A percentile compares a stretch with the other conserved stretches of the same genome.
phyloP scores from a whole-genome alignment of 768 basidiomycete species.

The Boletus barrowsii region DNA sequence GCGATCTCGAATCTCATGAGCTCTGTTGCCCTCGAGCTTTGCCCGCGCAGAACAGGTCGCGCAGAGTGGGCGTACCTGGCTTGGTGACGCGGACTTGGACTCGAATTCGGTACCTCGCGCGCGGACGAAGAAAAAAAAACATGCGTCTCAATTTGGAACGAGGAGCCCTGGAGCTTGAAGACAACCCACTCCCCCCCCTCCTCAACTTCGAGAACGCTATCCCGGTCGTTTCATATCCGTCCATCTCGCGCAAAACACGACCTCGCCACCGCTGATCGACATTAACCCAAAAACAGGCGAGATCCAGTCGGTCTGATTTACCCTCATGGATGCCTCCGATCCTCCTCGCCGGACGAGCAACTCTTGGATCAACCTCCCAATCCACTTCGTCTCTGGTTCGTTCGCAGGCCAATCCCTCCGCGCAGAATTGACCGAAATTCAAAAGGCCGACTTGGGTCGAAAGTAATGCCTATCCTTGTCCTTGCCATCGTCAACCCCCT shows the following conservation, averaged over 20 bases:
- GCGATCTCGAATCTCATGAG: neutral
- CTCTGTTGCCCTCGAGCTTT: neutral
- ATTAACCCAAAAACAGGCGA: neutral
- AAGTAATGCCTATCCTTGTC: conserved; percentile 42
- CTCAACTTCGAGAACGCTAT: conserved; percentile 1
- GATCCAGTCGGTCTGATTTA: neutral
- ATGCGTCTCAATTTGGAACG: conserved; percentile 27
- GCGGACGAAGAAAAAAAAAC: neutral
- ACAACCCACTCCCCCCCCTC: neutral
- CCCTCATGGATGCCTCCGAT: conserved; percentile 21
- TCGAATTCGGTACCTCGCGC: conserved; percentile 10
- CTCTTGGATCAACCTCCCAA: conserved; percentile 38
- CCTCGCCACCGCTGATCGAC: conserved; percentile 5
- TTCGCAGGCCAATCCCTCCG: conserved; percentile 56
- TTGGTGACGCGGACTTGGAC: conserved; percentile 4
- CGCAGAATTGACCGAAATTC: conserved; percentile 55
- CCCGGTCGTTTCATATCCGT: conserved; percentile 8
- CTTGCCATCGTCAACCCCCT: conserved; percentile 1
- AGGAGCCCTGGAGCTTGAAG: conserved; percentile 6
- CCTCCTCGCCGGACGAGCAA: conserved; percentile 26
- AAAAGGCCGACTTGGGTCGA: conserved; percentile 65
- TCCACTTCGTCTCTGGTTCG: conserved; percentile 56
- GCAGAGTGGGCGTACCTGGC: conserved; percentile 8
- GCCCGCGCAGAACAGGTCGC: neutral
- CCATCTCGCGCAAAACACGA: conserved; percentile 8